These are phyloP conservation scores for Saturnispora diversa DNA, from an alignment of 805 yeast species.

Conservation along the genomic window DNA sequence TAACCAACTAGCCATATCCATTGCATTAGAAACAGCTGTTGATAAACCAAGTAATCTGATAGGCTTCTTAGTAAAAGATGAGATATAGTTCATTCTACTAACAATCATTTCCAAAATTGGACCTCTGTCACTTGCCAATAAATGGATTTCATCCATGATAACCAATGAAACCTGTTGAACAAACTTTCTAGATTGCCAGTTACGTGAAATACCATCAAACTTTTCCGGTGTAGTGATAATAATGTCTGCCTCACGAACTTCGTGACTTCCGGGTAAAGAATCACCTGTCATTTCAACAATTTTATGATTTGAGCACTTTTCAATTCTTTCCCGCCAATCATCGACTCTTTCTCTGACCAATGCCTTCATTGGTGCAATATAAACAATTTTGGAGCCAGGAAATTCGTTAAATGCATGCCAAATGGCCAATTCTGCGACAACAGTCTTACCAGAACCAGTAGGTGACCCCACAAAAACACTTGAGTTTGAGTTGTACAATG, in stretches of 20 bases:
- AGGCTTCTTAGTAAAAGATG: slow-evolving; percentile 51
- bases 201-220: slow-evolving; percentile 81
- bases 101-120: slow-evolving; percentile 85
- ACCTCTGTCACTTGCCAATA: slow-evolving; percentile 79
- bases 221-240: slow-evolving; percentile 81
- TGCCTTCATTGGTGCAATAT: slow-evolving; percentile 88
- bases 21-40: slow-evolving; percentile 79
- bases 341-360: slow-evolving; percentile 76
- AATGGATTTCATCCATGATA: slow-evolving; percentile 80
- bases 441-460: slow-evolving; percentile 96
- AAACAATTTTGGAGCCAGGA: slow-evolving; percentile 75
- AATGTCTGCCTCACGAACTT: slow-evolving; percentile 61
- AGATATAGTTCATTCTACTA: slow-evolving; percentile 72
- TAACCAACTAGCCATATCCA: slow-evolving; percentile 81
- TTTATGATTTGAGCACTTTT: slow-evolving; percentile 37
- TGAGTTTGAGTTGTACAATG: slow-evolving; percentile 69
- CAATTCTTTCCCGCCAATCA: slow-evolving; percentile 60
- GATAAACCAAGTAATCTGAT: slow-evolving; percentile 70
- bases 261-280: slow-evolving; percentile 62
- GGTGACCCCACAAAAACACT: slow-evolving; percentile 95
- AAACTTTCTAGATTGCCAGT: slow-evolving; percentile 72
- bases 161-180: slow-evolving; percentile 69
- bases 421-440: slow-evolving; percentile 92
- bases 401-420: slow-evolving; percentile 89
- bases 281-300: slow-evolving; percentile 81